Evolutionary conservation across 2,329 filamentous ascomycete species (phyloP).

Genomic region (Fusarium sp.): DNA sequence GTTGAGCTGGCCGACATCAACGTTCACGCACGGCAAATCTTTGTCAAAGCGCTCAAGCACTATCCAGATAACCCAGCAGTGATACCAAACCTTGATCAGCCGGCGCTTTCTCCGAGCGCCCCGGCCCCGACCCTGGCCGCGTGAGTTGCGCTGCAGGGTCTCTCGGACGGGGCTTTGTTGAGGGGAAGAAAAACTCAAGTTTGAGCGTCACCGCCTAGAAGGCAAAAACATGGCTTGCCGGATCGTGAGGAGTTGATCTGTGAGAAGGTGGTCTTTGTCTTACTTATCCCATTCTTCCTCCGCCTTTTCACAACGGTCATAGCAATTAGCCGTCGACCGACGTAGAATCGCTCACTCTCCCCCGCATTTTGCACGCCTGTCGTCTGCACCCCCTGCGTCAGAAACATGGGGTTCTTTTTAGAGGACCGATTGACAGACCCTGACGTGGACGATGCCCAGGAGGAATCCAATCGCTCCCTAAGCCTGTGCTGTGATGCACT

Average conservation of each 20-base stretch:
- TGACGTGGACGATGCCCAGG: conserved; percentile 16
- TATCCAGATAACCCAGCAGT: conserved; percentile 8
- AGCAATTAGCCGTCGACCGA: conserved; percentile 23
- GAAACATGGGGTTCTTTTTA: conserved; percentile 36
- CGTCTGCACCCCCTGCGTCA: conserved; percentile 33
- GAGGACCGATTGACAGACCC: conserved; percentile 32
- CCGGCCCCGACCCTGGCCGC: conserved; percentile 32
- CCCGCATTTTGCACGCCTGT: conserved; percentile 40
- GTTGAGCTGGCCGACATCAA: conserved; percentile 70
- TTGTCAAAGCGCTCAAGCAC: conserved; percentile 61
- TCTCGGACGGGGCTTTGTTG: conserved; percentile 33
- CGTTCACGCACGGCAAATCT: conserved; percentile 62
- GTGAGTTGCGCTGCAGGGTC: conserved; percentile 35
- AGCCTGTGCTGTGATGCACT: conserved; percentile 18
- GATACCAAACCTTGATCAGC: conserved; percentile 22
- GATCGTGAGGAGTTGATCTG: conserved; percentile 7
- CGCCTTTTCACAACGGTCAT: conserved; percentile 23
- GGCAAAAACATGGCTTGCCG: conserved; percentile 27
- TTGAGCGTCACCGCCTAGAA: conserved; percentile 36
- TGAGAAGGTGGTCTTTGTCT: conserved; percentile 31
- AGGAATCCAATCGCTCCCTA: background rate
- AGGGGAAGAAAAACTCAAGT: conserved; percentile 20
- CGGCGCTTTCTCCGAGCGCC: conserved; percentile 34
- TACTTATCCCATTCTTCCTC: conserved; percentile 9
- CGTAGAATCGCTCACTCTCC: conserved; percentile 33